Conservation (phyloP, 257 asterid species). For the Nicotiana tabacum region DNA sequence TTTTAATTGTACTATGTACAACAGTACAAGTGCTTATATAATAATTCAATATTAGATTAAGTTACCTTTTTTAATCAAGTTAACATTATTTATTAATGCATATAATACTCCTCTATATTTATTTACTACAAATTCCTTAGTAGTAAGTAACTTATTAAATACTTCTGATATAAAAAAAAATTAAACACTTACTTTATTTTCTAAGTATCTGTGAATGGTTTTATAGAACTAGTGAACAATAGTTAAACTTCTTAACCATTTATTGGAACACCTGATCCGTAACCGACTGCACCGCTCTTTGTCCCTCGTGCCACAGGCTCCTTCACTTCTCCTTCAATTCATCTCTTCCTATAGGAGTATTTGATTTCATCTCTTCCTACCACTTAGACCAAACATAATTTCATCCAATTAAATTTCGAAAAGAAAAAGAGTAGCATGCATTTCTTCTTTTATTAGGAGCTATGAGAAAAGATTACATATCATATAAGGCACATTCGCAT, state of each 20-base stretch:
- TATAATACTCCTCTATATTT: too few relatives aligned
- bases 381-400: background rate
- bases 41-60: too few relatives aligned
- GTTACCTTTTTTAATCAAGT: too few relatives aligned
- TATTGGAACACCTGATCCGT: background rate
- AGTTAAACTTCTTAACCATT: background rate
- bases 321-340: background rate
- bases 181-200: background rate
- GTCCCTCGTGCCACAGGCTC: constrained; percentile 6
- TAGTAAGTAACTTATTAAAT: background rate
- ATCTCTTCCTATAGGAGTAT: background rate
- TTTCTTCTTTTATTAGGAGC: background rate
- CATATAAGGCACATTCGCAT: background rate
- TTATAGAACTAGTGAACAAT: background rate
- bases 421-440: background rate
- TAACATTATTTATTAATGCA: too few relatives aligned
- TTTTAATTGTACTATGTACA: too few relatives aligned
- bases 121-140: background rate
- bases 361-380: background rate
- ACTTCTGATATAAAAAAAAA: background rate
- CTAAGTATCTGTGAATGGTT: background rate
- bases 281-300: background rate
- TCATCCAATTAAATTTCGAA: background rate
- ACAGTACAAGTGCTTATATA: too few relatives aligned
- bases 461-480: background rate